phyloP scores from a whole-genome alignment of 257 asterid species.

The Solanum bulbocastanum region DNA sequence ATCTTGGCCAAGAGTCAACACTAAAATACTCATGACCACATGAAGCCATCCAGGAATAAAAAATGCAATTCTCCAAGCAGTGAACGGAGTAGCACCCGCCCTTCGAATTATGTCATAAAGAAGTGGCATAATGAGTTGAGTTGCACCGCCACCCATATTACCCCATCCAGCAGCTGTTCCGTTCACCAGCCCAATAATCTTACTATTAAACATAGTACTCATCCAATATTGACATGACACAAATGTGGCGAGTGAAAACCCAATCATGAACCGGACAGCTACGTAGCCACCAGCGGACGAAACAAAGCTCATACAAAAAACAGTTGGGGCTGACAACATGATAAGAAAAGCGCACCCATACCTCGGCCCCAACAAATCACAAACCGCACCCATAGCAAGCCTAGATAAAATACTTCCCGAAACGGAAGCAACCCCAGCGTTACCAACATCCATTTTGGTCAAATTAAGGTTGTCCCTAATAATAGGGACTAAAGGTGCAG shows the following conservation, averaged over 20 bases:
- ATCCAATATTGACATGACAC: constrained; percentile 63
- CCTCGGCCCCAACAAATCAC: constrained; percentile 49
- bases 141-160: constrained; percentile 69
- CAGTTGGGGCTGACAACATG: constrained; percentile 50
- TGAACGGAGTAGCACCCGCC: constrained; percentile 34
- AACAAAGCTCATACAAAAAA: constrained; percentile 47
- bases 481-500: constrained; percentile 57
- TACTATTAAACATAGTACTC: constrained; percentile 45
- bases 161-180: constrained; percentile 74
- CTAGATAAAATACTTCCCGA: constrained; percentile 57
- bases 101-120: constrained; percentile 30
- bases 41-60: constrained; percentile 60
- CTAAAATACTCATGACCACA: constrained; percentile 44
- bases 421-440: constrained; percentile 58
- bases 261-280: constrained; percentile 54
- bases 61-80: constrained; percentile 63
- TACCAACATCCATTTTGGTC: constrained; percentile 37
- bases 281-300: constrained; percentile 28
- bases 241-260: constrained; percentile 51
- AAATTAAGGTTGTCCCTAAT: constrained; percentile 48
- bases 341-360: constrained; percentile 51
- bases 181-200: constrained; percentile 43
- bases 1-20: constrained; percentile 54
- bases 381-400: constrained; percentile 56
- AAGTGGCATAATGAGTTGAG: constrained; percentile 57